These are phyloP conservation scores for Primulina huaijiensis DNA, from an alignment of 257 asterid genomes.

Conservation along the genomic window DNA sequence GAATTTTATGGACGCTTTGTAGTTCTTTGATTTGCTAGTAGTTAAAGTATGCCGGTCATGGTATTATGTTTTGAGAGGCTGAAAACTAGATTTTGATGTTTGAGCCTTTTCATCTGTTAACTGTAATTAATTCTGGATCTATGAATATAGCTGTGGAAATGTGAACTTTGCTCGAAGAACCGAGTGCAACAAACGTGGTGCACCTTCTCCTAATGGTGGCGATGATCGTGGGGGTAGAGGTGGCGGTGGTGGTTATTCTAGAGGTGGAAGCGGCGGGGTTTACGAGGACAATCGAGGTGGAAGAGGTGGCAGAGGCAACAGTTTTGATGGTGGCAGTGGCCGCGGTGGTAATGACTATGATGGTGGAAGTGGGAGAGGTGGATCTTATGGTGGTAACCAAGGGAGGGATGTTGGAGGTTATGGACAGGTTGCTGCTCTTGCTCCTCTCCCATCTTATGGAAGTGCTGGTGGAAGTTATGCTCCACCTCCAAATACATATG, in stretches of 20 bases:
- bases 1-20: background rate
- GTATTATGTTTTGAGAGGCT: background rate
- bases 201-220: conserved; percentile 79
- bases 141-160: conserved; percentile 93
- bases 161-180: conserved; percentile 97
- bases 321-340: conserved; percentile 49
- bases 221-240: conserved; percentile 80
- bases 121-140: conserved; percentile 42
- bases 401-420: conserved; percentile 71
- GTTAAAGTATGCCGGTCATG: background rate
- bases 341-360: conserved; percentile 53
- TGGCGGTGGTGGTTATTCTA: conserved; percentile 42
- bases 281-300: conserved; percentile 59
- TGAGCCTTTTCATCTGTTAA: conserved; percentile 28
- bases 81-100: conserved; percentile 19
- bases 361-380: conserved; percentile 51
- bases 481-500: conserved; percentile 61
- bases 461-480: conserved; percentile 57
- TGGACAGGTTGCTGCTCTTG: conserved; percentile 65
- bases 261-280: conserved; percentile 59
- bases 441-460: conserved; percentile 71
- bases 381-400: conserved; percentile 59
- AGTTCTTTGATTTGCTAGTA: background rate
- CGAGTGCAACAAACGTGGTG: conserved; percentile 96
- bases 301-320: conserved; percentile 42